These are phyloP conservation scores for Cytospora piceicola DNA, from an alignment of 2,329 filamentous ascomycete species.

Conservation along the genomic window DNA sequence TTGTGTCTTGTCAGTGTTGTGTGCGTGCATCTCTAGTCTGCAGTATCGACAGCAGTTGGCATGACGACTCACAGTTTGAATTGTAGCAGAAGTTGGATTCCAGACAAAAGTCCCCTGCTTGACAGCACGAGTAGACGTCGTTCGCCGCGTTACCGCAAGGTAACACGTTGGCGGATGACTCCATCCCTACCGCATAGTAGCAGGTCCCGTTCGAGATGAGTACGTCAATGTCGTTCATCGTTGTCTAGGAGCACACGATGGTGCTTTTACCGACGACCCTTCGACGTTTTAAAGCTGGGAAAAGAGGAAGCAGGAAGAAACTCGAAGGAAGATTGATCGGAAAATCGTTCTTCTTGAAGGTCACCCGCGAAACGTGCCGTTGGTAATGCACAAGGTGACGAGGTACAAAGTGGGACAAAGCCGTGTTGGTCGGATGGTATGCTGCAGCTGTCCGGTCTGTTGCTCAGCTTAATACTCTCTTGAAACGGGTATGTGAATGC, in stretches of 20 bases:
- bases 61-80: not conserved
- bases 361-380: not conserved
- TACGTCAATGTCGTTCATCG: not conserved
- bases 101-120: constrained; percentile 7
- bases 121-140: constrained; percentile 4
- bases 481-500: not conserved
- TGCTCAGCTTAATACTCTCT: not conserved
- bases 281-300: not conserved
- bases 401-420: not conserved
- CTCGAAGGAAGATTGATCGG: not conserved
- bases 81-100: constrained; percentile 7
- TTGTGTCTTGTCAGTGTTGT: not conserved
- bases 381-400: not conserved
- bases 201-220: constrained; percentile 11
- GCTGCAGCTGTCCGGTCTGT: not conserved
- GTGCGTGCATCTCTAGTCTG: too few species aligned
- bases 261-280: not conserved
- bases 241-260: not conserved
- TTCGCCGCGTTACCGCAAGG: constrained; percentile 11
- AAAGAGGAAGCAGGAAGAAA: not conserved
- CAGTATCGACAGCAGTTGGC: too few species aligned
- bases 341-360: not conserved
- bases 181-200: not conserved
- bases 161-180: constrained; percentile 11
- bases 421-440: not conserved